A percentile compares a stretch with the other conserved stretches of the same genome.
Conservation (phyloP, 2,329 filamentous ascomycete genomes). For the Aspergillus jensenii region DNA sequence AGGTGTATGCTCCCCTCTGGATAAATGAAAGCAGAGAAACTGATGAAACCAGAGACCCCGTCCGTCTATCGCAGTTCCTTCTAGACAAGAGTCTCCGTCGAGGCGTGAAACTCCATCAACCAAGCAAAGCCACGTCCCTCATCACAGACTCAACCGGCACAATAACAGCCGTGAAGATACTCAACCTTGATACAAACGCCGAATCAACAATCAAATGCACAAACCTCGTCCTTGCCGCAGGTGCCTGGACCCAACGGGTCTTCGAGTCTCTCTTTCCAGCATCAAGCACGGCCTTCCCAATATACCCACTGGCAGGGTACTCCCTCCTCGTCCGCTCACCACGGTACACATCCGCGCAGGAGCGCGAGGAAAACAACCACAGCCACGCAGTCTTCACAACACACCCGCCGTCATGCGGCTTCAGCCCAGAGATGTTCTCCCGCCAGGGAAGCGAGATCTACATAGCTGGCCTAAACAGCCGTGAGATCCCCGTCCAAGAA, state of each 20-base stretch:
- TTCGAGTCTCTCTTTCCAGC: conserved; percentile 64
- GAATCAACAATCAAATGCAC: conserved; percentile 56
- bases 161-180: conserved; percentile 55
- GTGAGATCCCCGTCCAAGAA: conserved; percentile 59
- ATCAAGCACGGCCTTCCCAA: conserved; percentile 54
- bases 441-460: conserved; percentile 68
- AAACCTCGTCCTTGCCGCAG: conserved; percentile 65
- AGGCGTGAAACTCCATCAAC: conserved; percentile 67
- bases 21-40: neutral
- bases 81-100: conserved; percentile 56
- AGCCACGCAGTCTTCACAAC: conserved; percentile 71
- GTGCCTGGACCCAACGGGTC: conserved; percentile 69
- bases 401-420: conserved; percentile 51
- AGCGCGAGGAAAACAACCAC: conserved; percentile 37
- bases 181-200: conserved; percentile 35
- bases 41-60: conserved; percentile 56
- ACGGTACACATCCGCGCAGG: conserved; percentile 37
- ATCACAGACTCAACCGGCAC: conserved; percentile 50
- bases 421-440: conserved; percentile 71
- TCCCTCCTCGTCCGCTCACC: conserved; percentile 67
- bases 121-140: conserved; percentile 57
- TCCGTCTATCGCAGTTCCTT: conserved; percentile 65
- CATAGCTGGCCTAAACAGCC: conserved; percentile 69
- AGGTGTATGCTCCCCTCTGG: conserved; percentile 53
- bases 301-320: conserved; percentile 67